Conservation (phyloP, 495 filamentous ascomycete genomes). For the Glonium stellatum region DNA sequence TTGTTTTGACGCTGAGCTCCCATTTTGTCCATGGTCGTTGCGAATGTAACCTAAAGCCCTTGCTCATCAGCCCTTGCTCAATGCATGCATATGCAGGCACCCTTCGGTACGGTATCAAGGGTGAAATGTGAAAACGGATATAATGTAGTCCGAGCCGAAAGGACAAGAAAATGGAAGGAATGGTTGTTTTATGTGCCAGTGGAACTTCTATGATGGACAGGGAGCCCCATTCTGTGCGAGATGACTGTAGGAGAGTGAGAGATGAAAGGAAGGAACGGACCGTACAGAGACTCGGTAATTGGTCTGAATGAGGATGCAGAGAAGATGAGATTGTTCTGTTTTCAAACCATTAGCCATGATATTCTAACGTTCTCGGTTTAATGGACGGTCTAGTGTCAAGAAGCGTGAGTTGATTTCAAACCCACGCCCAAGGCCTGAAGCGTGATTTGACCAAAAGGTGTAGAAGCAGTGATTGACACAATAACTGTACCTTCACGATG, state of each 20-base stretch:
- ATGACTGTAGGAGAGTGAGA: conserved; percentile 2
- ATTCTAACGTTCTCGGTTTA: not conserved
- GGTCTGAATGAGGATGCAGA: not conserved
- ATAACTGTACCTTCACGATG: conserved; percentile 20
- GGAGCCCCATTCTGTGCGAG: not conserved
- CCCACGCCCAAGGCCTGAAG: not conserved
- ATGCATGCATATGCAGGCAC: not conserved
- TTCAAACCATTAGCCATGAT: not conserved
- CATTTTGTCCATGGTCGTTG: conserved; percentile 11
- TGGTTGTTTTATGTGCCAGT: conserved; percentile 21
- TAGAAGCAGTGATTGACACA: not conserved
- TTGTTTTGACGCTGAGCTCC: conserved; percentile 22
- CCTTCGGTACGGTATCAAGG: not conserved
- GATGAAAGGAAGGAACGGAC: not conserved
- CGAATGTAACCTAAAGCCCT: conserved; percentile 3
- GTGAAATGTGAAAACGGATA: not conserved
- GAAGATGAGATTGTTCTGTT: not conserved
- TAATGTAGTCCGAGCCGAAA: not conserved
- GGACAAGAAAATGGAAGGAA: conserved; percentile 31
- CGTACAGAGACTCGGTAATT: conserved; percentile 2
- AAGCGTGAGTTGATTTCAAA: not conserved
- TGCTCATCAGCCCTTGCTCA: conserved; percentile 3
- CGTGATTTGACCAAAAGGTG: not conserved
- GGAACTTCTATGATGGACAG: not conserved
- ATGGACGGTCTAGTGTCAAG: not conserved